phyloP scores from a whole-genome alignment of 1,284 basidiomycete species.

The Moniliella sp. region DNA sequence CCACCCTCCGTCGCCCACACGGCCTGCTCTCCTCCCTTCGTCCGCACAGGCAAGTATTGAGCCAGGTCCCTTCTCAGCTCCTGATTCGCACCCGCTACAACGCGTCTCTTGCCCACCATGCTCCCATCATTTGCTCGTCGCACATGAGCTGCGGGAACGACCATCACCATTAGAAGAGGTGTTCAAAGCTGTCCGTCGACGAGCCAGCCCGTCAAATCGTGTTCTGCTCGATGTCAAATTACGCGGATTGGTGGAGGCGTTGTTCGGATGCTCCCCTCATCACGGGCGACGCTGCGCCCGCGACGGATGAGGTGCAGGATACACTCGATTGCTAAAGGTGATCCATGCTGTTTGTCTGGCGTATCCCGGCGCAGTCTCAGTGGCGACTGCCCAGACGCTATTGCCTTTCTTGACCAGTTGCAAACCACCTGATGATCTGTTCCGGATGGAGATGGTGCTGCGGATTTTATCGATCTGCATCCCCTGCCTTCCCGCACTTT shows the following conservation, averaged over 20 bases:
- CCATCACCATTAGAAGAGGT: constrained; percentile 64
- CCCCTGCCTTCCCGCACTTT: constrained; percentile 52
- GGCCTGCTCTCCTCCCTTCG: too few species aligned
- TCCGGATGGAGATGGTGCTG: constrained; percentile 36
- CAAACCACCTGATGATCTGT: constrained; percentile 52
- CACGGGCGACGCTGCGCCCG: too few species aligned
- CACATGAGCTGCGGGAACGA: constrained; percentile 56
- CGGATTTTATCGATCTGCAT: constrained; percentile 67
- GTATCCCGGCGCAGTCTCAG: constrained; percentile 58
- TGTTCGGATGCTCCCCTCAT: too few species aligned
- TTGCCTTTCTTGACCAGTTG: constrained; percentile 68
- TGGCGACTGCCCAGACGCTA: constrained; percentile 56
- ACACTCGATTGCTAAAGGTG: constrained; percentile 54
- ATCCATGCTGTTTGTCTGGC: constrained; percentile 60
- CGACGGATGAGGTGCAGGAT: too few species aligned
- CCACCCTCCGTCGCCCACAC: too few species aligned
- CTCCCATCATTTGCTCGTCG: constrained; percentile 54
- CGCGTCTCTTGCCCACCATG: neutral
- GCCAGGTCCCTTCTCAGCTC: too few species aligned
- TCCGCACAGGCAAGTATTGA: too few species aligned
- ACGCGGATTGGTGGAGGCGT: too few species aligned
- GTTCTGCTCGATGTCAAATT: neutral
- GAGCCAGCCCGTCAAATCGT: neutral
- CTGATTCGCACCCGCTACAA: too few species aligned
- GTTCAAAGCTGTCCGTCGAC: constrained; percentile 41